phyloP scores from a whole-genome alignment of 805 yeast species.

The Candida cerambycidarum region DNA sequence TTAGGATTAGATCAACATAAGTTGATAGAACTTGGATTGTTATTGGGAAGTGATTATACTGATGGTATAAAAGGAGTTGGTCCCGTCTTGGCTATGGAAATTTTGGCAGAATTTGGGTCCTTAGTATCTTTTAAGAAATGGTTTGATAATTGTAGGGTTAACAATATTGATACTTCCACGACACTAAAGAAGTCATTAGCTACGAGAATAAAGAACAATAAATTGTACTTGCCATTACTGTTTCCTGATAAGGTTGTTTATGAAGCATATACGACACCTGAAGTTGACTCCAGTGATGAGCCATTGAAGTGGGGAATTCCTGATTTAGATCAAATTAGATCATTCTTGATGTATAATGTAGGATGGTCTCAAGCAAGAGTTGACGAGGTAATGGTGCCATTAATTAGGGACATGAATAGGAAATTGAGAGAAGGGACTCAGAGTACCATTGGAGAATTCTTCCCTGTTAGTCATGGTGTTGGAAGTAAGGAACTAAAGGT shows the following conservation, averaged over 20 bases:
- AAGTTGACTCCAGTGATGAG: slow-evolving; percentile 78
- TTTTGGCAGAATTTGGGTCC: slow-evolving; percentile 76
- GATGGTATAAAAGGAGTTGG: slow-evolving; percentile 92
- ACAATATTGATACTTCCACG: slow-evolving; percentile 43
- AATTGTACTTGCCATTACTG: slow-evolving; percentile 52
- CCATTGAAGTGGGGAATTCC: slow-evolving; percentile 90
- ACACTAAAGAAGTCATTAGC: slow-evolving; percentile 56
- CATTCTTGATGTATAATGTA: slow-evolving; percentile 64
- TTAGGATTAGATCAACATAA: slow-evolving; percentile 63
- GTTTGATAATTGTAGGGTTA: slow-evolving; percentile 56
- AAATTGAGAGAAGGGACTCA: slow-evolving; percentile 57
- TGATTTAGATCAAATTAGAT: slow-evolving; percentile 73
- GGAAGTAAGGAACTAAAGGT: slow-evolving; percentile 45
- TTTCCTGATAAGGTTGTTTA: slow-evolving; percentile 72
- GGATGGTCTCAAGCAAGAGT: slow-evolving; percentile 79
- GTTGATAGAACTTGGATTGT: slow-evolving; percentile 76
- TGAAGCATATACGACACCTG: slow-evolving; percentile 77
- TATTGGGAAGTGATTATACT: slow-evolving; percentile 94
- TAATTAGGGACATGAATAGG: slow-evolving; percentile 74
- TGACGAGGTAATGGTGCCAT: slow-evolving; percentile 83
- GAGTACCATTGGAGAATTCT: slow-evolving; percentile 63
- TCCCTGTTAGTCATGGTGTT: slow-evolving; percentile 57
- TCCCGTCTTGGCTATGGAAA: slow-evolving; percentile 88
- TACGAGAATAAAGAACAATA: slow-evolving; percentile 52
- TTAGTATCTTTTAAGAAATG: slow-evolving; percentile 43